Evolutionary conservation across 2,329 filamentous ascomycete species (phyloP), one percentile per base, ranked within the genome.

Genomic region (Akanthomyces uredinophilus): DNA sequence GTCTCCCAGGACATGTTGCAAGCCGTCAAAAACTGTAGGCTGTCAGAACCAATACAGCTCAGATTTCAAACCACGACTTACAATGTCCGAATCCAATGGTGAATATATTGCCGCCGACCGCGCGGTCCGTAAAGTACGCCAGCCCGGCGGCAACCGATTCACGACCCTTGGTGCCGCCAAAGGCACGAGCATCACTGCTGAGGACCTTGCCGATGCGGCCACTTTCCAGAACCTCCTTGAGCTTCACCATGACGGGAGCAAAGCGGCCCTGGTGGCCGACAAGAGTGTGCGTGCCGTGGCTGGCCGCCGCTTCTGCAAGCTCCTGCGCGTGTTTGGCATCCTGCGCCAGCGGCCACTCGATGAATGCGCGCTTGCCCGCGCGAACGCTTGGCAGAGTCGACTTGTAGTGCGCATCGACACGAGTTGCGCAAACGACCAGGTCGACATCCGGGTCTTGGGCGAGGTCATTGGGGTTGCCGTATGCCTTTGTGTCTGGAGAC

Each of bases 311-410:
- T 0, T 68, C 68, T 0, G 72, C 72, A 61, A 87, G 70, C 49
- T 80, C 77, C 18, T 68, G 66, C 0, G 77, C 81, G 1, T 77
- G 71, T 2, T 67, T 61, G 0, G 71, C 69, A 59, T 80, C 77
- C 16, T 79, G 71, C 0, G 80, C 81, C 0, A 87, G 72, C 6
- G 83, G 85, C 82, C 84, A 87, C 71, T 87, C 84, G 0, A 84
- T 76, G 62, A 75, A 87, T 0, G 83, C 75, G 0, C 72, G 67
- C 68, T 86, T 86, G 0, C 83, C 84, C 0, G 81, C 79, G 16
- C 73, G 72, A 1, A 86, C 65, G 18, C 78, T 80, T 0, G 83
- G 80, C 13, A 75, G 71, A 0, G 77, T 72, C 1, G 77, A 78
- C 2, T 71, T 62, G 50, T 78, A 74, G 64, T 87, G 84, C 1